Conservation (phyloP, 2,329 filamentous ascomycete species). For the Macrophomina tecta region DNA sequence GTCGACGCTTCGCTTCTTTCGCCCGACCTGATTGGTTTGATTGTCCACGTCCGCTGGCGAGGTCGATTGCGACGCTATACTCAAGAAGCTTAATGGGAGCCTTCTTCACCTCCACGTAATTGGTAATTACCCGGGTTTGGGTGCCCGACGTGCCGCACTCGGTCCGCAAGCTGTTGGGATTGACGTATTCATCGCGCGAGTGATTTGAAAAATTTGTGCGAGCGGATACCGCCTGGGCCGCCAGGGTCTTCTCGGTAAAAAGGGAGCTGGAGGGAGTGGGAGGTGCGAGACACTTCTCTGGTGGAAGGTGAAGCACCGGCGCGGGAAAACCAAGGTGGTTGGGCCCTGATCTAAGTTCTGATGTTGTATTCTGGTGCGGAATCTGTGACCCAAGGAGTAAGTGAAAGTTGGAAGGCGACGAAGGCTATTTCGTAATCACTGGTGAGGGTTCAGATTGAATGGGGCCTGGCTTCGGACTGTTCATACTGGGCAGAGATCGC, state of each 20-base stretch:
- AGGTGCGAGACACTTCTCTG: neutral
- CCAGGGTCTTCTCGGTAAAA: neutral
- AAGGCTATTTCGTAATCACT: too few relatives aligned
- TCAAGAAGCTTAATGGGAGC: neutral
- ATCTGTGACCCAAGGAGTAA: too few relatives aligned
- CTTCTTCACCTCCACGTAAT: conserved; percentile 22
- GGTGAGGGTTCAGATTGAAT: too few relatives aligned
- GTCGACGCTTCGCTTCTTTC: neutral
- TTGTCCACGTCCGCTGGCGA: neutral
- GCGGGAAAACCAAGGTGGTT: neutral
- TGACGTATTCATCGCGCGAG: neutral
- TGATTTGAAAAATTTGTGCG: neutral
- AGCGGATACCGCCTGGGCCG: neutral
- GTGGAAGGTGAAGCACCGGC: neutral
- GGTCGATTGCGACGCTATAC: conserved; percentile 2
- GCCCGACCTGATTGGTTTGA: neutral
- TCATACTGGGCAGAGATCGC: too few relatives aligned
- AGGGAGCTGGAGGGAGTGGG: too few relatives aligned
- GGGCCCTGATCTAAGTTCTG: neutral
- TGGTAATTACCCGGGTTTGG: neutral
- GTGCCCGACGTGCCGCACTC: neutral
- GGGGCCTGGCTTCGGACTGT: too few relatives aligned
- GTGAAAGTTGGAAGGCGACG: too few relatives aligned
- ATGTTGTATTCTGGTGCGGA: too few relatives aligned
- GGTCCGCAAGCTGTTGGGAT: neutral